Conservation (phyloP, 2,329 filamentous ascomycete species). For the Penicillium sp. region DNA sequence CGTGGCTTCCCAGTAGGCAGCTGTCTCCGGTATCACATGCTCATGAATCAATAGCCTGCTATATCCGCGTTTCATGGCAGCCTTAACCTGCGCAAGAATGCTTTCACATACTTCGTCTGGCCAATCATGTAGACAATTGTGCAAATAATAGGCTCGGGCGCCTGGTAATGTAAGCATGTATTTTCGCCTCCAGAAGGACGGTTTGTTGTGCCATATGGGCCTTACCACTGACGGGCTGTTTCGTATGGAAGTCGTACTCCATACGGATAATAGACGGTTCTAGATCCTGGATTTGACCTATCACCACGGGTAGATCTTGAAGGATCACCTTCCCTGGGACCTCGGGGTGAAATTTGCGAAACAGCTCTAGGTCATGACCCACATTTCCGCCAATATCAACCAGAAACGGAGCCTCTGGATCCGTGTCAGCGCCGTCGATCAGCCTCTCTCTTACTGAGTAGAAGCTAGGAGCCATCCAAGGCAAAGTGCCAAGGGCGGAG, state of each 20-base stretch:
- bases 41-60: slow-evolving; percentile 49
- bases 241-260: slow-evolving; percentile 47
- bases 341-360: slow-evolving; percentile 5
- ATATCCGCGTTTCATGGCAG: slow-evolving; percentile 41
- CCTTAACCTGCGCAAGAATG: slow-evolving; percentile 30
- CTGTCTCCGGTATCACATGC: slow-evolving; percentile 39
- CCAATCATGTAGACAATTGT: slow-evolving; percentile 39
- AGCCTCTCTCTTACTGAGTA: slow-evolving; percentile 5
- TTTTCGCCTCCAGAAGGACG: not conserved
- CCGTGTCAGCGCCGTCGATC: not conserved
- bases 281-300: slow-evolving; percentile 2
- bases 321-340: slow-evolving; percentile 9
- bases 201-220: not conserved
- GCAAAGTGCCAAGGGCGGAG: slow-evolving; percentile 9
- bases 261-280: not conserved
- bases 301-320: slow-evolving; percentile 11
- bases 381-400: slow-evolving; percentile 15
- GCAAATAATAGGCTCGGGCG: slow-evolving; percentile 39
- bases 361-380: slow-evolving; percentile 13
- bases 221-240: slow-evolving; percentile 47
- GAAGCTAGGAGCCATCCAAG: slow-evolving; percentile 11
- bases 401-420: slow-evolving; percentile 4
- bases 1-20: slow-evolving; percentile 31
- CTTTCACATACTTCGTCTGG: slow-evolving; percentile 30
- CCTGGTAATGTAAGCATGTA: slow-evolving; percentile 20